A percentile compares a stretch with the other conserved stretches of the same genome.
Evolutionary conservation across 441 rosid species (phyloP).

Genomic region (Mallotus repandus): DNA sequence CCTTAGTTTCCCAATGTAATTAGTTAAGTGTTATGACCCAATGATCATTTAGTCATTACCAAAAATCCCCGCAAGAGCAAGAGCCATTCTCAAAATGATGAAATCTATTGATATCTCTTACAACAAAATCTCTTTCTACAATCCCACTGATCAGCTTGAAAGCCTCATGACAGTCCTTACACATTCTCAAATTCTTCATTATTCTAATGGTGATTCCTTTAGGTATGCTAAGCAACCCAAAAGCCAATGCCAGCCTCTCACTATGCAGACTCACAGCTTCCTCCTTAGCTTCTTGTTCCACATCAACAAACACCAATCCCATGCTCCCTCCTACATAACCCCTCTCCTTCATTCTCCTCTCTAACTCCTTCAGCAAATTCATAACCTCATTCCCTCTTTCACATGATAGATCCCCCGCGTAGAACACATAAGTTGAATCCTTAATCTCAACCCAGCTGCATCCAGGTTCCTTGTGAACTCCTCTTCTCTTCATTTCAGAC

Average conservation of each 20-base stretch:
- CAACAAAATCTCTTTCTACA: slow-evolving; percentile 51
- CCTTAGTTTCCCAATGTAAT: too few relatives aligned
- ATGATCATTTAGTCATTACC: slow-evolving; percentile 34
- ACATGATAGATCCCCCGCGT: slow-evolving; percentile 52
- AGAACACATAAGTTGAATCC: slow-evolving; percentile 44
- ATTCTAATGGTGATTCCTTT: slow-evolving; percentile 60
- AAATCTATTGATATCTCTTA: slow-evolving; percentile 82
- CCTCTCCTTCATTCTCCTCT: slow-evolving; percentile 52
- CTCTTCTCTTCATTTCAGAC: slow-evolving; percentile 53
- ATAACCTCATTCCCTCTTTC: slow-evolving; percentile 44
- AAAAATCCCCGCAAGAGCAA: slow-evolving; percentile 78
- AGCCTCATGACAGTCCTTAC: slow-evolving; percentile 76
- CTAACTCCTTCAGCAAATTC: slow-evolving; percentile 48
- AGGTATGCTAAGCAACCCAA: slow-evolving; percentile 52
- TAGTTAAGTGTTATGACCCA: too few relatives aligned
- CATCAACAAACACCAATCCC: slow-evolving; percentile 53
- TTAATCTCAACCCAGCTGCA: slow-evolving; percentile 79
- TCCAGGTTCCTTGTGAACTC: slow-evolving; percentile 68
- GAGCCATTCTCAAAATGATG: slow-evolving; percentile 67
- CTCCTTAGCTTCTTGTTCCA: slow-evolving; percentile 38
- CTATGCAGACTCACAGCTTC: slow-evolving; percentile 54
- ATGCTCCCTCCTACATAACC: slow-evolving; percentile 41
- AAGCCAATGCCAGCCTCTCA: slow-evolving; percentile 72
- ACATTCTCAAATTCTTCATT: slow-evolving; percentile 81
- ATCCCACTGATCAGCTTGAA: slow-evolving; percentile 70